These are phyloP conservation scores for Arabis hirsuta DNA, from an alignment of 345 rosid species.

Conservation along the genomic window DNA sequence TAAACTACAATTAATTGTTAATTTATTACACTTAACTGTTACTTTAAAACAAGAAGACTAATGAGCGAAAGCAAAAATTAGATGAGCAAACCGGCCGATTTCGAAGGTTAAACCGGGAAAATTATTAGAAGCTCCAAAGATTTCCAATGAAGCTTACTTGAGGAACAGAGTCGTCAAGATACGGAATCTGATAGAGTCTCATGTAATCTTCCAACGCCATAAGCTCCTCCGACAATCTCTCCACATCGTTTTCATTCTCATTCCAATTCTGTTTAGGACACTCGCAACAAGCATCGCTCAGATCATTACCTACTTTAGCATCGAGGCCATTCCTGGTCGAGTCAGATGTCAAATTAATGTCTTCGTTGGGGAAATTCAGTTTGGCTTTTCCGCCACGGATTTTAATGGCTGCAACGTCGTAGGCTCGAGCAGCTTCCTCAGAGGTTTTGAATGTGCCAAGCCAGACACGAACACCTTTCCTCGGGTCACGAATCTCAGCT, in stretches of 20 bases:
- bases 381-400: slow-evolving; percentile 90
- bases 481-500: slow-evolving; percentile 94
- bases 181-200: slow-evolving; percentile 77
- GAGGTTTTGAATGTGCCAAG: slow-evolving; percentile 92
- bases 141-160: slow-evolving; percentile 10
- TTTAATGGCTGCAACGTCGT: slow-evolving; percentile 80
- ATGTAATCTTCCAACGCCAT: slow-evolving; percentile 74
- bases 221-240: slow-evolving; percentile 69
- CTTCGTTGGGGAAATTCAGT: slow-evolving; percentile 70
- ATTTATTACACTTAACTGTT: neutral
- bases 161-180: slow-evolving; percentile 49
- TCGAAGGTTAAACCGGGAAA: neutral
- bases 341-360: neutral
- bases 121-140: slow-evolving; percentile 1
- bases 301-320: neutral
- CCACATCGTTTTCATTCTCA: slow-evolving; percentile 52
- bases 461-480: slow-evolving; percentile 94
- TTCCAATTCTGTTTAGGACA: slow-evolving; percentile 20
- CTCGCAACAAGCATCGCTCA: neutral
- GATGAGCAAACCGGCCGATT: too few relatives aligned
- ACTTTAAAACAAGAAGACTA: neutral
- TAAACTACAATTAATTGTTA: too few relatives aligned
- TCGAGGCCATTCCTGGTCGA: neutral
- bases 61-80: neutral
- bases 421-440: slow-evolving; percentile 91